Evolutionary conservation across 371 early-diverging fungal genomes (phyloP), one percentile per base, ranked within the genome.

Genomic region (Basidiobolus meristosporus): DNA sequence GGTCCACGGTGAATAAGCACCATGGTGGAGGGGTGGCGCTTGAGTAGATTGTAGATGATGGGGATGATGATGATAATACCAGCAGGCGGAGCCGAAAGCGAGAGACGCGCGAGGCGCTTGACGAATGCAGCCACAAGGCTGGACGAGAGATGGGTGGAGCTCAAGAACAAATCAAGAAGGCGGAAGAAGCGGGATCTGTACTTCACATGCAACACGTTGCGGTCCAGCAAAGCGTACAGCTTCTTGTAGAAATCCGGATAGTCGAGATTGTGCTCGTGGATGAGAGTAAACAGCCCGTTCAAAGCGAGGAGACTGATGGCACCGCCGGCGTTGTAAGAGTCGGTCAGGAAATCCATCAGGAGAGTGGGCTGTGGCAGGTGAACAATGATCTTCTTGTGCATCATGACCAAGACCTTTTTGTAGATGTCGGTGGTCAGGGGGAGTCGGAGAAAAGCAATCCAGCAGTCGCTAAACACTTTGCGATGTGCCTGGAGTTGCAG

Each of bases 211-310:
- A 89, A 60, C 16, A 92, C 47, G 48, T 88, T 71, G 46, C 71
- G 69, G 50, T 90, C 87, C 23, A 95, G 65, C 33, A 91, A 57
- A 22, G 71, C 65, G 52, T 95, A 95, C 19, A 95, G 77, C 53
- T 91, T 89, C 39, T 60, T 67, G 59, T 87, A 95, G 47, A 95
- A 95, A 49, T 87, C 80, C n/a, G 93, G 93, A 52, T 92, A 95
- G 56, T 89, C 90, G 20, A 92, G 55, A 48, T 88, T 88, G 56
- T 95, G 77, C 44, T 91, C 73, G 2, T 70, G 60, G 40, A 95
- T 89, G 47, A 95, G 65, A 9, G 84, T 77, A 40, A 90, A 95
- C 17, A 95, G 58, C 14, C 91, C 86, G 51, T 92, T 89, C 38
- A 95, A 62, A 1, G 96, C 93, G 36, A 95, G 57, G 35, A 95